Evolutionary conservation across 805 yeast species (phyloP).

Genomic region (Saturnispora silvae): DNA sequence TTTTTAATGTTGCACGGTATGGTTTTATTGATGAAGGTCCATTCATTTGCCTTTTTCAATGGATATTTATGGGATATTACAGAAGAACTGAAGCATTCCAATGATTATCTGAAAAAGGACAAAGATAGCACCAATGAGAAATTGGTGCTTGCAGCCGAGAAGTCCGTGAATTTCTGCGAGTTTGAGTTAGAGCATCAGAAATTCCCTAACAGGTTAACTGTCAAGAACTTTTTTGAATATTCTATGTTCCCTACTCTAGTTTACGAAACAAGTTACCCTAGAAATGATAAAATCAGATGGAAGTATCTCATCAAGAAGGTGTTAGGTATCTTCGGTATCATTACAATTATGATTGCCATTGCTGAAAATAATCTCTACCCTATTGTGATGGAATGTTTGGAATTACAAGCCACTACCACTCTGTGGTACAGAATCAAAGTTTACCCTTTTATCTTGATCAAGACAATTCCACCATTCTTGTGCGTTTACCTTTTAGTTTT

Average conservation of each 20-base stretch:
- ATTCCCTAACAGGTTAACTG: conserved; percentile 68
- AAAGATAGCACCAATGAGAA: no score
- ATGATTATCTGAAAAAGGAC: conserved; percentile 30
- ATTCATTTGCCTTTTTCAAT: conserved; percentile 83
- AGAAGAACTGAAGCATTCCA: conserved; percentile 44
- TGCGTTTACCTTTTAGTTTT: conserved; percentile 67
- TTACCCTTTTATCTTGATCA: conserved; percentile 54
- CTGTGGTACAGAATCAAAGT: conserved; percentile 30
- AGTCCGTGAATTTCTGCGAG: conserved; percentile 55
- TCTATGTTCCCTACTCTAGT: conserved; percentile 86
- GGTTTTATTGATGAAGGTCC: conserved; percentile 90
- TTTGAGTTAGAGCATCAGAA: conserved; percentile 57
- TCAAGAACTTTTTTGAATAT: conserved; percentile 59
- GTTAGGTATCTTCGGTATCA: conserved; percentile 78
- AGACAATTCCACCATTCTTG: conserved; percentile 72
- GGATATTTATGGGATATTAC: conserved; percentile 73
- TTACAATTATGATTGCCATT: conserved; percentile 67
- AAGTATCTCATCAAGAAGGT: conserved; percentile 56
- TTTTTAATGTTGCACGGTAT: conserved; percentile 75
- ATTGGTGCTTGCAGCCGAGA: conserved; percentile 28
- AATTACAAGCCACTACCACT: conserved; percentile 39
- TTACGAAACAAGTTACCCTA: conserved; percentile 73
- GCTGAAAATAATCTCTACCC: conserved; percentile 69
- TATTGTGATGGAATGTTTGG: conserved; percentile 47
- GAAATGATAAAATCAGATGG: conserved; percentile 63